Conservation (phyloP, 1,284 basidiomycete species). For the Sporisorium scitamineum region DNA sequence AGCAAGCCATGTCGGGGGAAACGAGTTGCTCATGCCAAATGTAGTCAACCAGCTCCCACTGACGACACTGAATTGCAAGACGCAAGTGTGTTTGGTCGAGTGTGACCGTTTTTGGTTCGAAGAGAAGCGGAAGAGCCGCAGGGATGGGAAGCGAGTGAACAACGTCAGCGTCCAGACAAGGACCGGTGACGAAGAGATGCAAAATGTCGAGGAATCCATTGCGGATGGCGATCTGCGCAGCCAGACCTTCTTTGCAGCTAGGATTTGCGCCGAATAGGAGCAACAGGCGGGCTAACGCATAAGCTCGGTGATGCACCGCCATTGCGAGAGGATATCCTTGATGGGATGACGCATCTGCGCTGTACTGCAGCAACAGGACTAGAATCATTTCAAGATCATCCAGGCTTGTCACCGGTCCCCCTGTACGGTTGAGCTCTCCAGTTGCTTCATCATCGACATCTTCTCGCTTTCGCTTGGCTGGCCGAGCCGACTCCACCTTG, state of each 20-base stretch:
- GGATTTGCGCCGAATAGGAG: conserved; percentile 36
- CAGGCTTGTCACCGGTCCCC: conserved; percentile 21
- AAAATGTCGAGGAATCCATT: conserved; percentile 23
- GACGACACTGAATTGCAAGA: too few species aligned
- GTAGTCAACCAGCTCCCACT: too few species aligned
- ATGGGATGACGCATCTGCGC: conserved; percentile 34
- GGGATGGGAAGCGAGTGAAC: too few species aligned
- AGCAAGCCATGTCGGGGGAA: too few species aligned
- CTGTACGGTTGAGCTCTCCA: neutral
- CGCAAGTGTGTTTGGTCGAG: too few species aligned
- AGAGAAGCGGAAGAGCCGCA: too few species aligned
- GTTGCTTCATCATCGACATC: neutral
- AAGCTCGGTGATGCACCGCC: conserved; percentile 33
- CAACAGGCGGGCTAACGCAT: conserved; percentile 26
- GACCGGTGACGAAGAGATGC: conserved; percentile 20
- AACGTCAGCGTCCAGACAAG: too few species aligned
- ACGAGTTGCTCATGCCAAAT: too few species aligned
- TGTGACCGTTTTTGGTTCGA: too few species aligned
- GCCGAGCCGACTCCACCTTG: neutral
- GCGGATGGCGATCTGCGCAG: conserved; percentile 38
- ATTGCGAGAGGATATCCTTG: conserved; percentile 43
- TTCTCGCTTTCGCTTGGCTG: neutral
- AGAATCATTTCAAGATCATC: conserved; percentile 22
- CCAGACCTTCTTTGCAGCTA: conserved; percentile 29
- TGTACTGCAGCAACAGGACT: conserved; percentile 14